A percentile compares a stretch with the other conserved stretches of the same genome.
Conservation (phyloP, 163 green algal species). For the Scenedesmus sp. region DNA sequence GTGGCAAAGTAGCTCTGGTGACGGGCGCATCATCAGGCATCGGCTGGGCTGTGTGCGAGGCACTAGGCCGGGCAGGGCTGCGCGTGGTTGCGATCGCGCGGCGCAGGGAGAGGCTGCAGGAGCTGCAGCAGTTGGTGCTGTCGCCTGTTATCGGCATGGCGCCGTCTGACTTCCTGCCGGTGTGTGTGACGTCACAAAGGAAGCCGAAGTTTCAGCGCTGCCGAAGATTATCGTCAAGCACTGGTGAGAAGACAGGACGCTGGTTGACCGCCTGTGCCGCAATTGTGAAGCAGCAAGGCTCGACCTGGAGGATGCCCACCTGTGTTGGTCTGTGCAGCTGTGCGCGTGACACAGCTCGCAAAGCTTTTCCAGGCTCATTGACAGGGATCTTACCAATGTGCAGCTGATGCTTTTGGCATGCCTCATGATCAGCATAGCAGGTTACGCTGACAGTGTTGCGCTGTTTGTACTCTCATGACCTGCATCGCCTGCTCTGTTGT, state of each 20-base stretch:
- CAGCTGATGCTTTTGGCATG: too few relatives aligned
- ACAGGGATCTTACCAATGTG: too few relatives aligned
- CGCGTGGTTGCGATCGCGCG: conserved; percentile 87
- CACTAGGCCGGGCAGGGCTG: conserved; percentile 76
- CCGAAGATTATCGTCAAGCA: conserved; percentile 87
- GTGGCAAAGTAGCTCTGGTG: conserved; percentile 79
- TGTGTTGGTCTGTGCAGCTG: too few relatives aligned
- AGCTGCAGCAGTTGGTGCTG: conserved; percentile 79
- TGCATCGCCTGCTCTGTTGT: background rate
- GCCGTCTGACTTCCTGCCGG: conserved; percentile 84
- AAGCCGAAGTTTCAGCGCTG: conserved; percentile 78
- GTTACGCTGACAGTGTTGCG: too few relatives aligned
- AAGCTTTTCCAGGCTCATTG: too few relatives aligned
- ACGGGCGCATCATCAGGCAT: conserved; percentile 80
- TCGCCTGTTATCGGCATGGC: conserved; percentile 67
- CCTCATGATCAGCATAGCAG: too few relatives aligned
- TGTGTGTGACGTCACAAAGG: conserved; percentile 91
- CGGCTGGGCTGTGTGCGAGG: conserved; percentile 77
- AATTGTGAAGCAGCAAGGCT: too few relatives aligned
- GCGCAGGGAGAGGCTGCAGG: conserved; percentile 78
- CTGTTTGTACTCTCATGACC: background rate
- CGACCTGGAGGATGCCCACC: too few relatives aligned
- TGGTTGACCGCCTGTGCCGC: background rate
- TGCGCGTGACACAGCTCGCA: too few relatives aligned
- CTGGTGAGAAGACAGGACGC: conserved; percentile 56